Base-by-base conservation (phyloP, 352 stramenopile genomes). In the Phytophthora lateralis region DNA sequence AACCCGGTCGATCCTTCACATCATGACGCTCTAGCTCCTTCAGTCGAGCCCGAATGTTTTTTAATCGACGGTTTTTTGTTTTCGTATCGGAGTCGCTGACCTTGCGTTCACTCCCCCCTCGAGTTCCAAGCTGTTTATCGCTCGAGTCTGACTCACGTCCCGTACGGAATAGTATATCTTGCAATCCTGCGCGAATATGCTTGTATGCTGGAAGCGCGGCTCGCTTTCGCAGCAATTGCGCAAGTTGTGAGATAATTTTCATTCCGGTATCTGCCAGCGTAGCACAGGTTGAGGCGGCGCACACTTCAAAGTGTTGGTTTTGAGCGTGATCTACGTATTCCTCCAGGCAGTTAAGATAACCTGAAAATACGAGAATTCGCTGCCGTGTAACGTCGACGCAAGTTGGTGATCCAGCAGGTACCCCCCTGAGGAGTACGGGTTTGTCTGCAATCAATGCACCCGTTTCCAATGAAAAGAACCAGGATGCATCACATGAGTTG, bases 311-410 rank as follows among this genome's bases (percentile, higher is more conserved):
- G 2, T 43, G 11, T 14, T 46, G 45, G 11, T 21, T 45, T 46
- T 59, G 57, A 42, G 50, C 43, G 30, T 71, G 63, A 37, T 71
- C 63, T 24, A 68, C 57, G n/a, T 89, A 90, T 27, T 88, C 77
- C 59, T 90, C 78, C 6, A 90, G 43, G 21, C 77, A 89, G 30
- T 89, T 89, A n/a, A 90, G 53, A 45, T 87, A 88, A 7, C 80
- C 73, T 0, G 81, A 91, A 39, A 85, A 87, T 3, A 88, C 80
- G 6, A 91, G 60, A 43, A 93, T 76, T 45, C 78, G 80, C n/a
- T 71, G 66, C 9, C 66, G 62, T 14, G 24, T 48, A 18, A 44
- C 26, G 39, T 93, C 78, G n/a, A 82, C 75, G 32, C 80, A 90
- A 14, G 79, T 82, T 29, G 81, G 80, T 9, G 83, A 90, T 20